These are phyloP conservation scores for Suillus plorans DNA, from an alignment of 768 basidiomycete species.

Conservation along the genomic window DNA sequence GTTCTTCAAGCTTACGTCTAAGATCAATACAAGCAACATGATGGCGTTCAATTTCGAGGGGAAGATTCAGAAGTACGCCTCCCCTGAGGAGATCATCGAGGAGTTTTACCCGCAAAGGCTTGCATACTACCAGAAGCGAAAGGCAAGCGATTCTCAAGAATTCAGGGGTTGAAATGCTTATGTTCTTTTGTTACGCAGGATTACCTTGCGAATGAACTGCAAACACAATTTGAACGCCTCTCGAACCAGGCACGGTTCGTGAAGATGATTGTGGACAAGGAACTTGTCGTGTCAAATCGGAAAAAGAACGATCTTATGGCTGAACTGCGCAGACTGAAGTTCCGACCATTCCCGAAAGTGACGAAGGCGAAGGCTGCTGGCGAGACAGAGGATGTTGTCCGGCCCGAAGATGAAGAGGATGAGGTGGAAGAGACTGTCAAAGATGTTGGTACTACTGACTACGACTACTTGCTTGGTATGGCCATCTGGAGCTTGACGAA, in stretches of 20 bases:
- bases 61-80: constrained; percentile 91
- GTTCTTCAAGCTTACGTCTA: constrained; percentile 85
- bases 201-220: constrained; percentile 78
- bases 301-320: constrained; percentile 84
- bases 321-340: constrained; percentile 81
- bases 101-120: constrained; percentile 91
- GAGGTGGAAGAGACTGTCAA: constrained; percentile 48
- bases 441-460: constrained; percentile 59
- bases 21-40: constrained; percentile 94
- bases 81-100: constrained; percentile 87
- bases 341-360: constrained; percentile 89
- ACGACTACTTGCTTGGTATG: constrained; percentile 94
- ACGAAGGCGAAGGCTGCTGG: constrained; percentile 50
- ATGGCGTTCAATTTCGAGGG: constrained; percentile 96
- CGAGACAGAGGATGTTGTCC: constrained; percentile 59
- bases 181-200: constrained; percentile 50
- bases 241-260: constrained; percentile 97
- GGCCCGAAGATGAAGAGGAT: constrained; percentile 49
- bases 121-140: constrained; percentile 93
- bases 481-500: constrained; percentile 92
- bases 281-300: constrained; percentile 81
- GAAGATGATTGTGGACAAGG: constrained; percentile 88
- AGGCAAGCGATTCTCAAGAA: constrained; percentile 48
- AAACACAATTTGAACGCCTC: constrained; percentile 76
- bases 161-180: neutral